Percentiles rank a stretch among this genome's conserved stretches.
Conservation (phyloP, 352 stramenopile species). For the Blastocystis sp. region DNA sequence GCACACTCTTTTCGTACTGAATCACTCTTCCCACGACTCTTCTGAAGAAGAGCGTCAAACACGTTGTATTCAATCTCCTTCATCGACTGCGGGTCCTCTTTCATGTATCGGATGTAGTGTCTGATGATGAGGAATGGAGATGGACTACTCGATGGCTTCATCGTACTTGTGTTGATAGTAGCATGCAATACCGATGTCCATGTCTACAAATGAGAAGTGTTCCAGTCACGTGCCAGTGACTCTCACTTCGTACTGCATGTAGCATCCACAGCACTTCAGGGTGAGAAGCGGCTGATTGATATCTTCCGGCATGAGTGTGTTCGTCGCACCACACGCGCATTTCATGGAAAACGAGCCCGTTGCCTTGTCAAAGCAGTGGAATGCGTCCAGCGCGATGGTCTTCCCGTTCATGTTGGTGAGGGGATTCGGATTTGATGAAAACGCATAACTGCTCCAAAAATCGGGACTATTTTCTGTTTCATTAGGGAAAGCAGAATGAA, state of each 20-base stretch:
- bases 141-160: slow-evolving; percentile 7
- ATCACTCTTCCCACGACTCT: background rate
- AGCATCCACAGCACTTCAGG: slow-evolving; percentile 10
- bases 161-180: slow-evolving; percentile 38
- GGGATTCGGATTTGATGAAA: background rate
- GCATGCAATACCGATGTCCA: slow-evolving; percentile 47
- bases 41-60: too few relatives aligned
- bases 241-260: slow-evolving; percentile 19
- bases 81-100: background rate
- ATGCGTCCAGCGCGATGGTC: background rate
- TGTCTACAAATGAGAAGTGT: slow-evolving; percentile 3
- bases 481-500: too few relatives aligned
- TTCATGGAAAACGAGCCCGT: background rate
- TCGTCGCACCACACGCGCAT: slow-evolving; percentile 35
- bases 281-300: background rate
- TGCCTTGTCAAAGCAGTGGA: slow-evolving; percentile 7
- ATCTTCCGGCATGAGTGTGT: background rate
- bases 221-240: background rate
- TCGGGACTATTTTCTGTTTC: too few relatives aligned
- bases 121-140: background rate
- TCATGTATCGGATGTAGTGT: background rate
- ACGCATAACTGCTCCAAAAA: background rate
- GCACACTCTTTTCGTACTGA: too few relatives aligned
- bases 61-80: slow-evolving; percentile 52
- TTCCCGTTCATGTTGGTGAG: slow-evolving; percentile 28